Evolutionary conservation across 805 yeast genomes (phyloP).

Genomic region (Tetrapisispora fleetii): DNA sequence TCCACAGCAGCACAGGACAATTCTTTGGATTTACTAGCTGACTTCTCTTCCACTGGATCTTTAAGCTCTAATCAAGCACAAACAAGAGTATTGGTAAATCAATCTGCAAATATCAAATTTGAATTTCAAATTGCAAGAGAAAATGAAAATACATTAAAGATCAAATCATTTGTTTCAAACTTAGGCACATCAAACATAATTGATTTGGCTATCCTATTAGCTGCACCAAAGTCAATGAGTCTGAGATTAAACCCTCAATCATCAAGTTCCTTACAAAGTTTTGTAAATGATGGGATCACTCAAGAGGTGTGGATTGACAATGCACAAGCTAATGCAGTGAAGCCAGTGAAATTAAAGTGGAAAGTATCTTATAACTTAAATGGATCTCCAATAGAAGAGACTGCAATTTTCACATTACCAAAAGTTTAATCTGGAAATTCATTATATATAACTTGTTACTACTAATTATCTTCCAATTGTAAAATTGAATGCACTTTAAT

Average conservation of each 20-base stretch:
- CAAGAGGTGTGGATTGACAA: constrained; percentile 37
- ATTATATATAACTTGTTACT: background rate
- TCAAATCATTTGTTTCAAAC: constrained; percentile 47
- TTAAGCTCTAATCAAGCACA: background rate
- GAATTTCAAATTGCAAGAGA: constrained; percentile 35
- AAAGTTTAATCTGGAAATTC: constrained; percentile 9
- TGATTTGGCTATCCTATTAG: constrained; percentile 50
- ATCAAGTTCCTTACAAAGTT: constrained; percentile 41
- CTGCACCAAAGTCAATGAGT: constrained; percentile 57
- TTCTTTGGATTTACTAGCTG: constrained; percentile 10
- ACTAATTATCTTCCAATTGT: background rate
- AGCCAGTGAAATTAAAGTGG: constrained; percentile 65
- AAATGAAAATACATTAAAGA: constrained; percentile 31
- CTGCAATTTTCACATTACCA: constrained; percentile 43
- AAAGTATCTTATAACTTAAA: constrained; percentile 47
- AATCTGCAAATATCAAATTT: constrained; percentile 40
- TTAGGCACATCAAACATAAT: constrained; percentile 35
- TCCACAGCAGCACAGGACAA: constrained; percentile 1
- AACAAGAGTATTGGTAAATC: constrained; percentile 29
- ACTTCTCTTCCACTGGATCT: constrained; percentile 1
- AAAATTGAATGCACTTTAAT: background rate
- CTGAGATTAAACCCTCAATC: constrained; percentile 56
- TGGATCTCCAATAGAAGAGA: constrained; percentile 42
- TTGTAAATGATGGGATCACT: constrained; percentile 38
- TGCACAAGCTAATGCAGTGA: constrained; percentile 25